phyloP scores from a whole-genome alignment of 1,284 basidiomycete species.

The Dichomitus squalens region DNA sequence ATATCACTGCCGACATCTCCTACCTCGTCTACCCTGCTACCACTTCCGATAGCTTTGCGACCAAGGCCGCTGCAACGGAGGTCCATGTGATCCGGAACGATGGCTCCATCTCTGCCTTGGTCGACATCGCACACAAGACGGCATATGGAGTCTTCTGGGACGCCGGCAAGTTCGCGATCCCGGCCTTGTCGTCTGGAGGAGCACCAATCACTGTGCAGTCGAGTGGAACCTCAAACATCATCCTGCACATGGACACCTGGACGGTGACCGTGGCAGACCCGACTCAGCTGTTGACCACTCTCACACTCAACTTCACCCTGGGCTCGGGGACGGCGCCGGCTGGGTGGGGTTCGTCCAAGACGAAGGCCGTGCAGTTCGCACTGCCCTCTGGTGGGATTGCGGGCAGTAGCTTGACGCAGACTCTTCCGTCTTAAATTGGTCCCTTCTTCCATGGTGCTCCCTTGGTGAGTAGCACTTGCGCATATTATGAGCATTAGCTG shows the following conservation, averaged over 20 bases:
- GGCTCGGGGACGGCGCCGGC: slow-evolving; percentile 33
- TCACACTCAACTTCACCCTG: slow-evolving; percentile 37
- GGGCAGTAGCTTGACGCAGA: slow-evolving; percentile 46
- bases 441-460: not conserved
- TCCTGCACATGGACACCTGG: slow-evolving; percentile 46
- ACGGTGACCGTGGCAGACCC: slow-evolving; percentile 63
- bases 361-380: slow-evolving; percentile 33
- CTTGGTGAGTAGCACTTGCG: not conserved
- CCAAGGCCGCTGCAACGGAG: slow-evolving; percentile 19
- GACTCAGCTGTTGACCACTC: slow-evolving; percentile 39
- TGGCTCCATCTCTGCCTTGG: slow-evolving; percentile 36
- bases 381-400: slow-evolving; percentile 37
- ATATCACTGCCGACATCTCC: slow-evolving; percentile 36
- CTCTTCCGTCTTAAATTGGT: slow-evolving; percentile 10
- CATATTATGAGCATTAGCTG: too few relatives aligned
- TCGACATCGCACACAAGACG: slow-evolving; percentile 32
- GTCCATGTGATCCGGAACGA: slow-evolving; percentile 42
- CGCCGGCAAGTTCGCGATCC: slow-evolving; percentile 32
- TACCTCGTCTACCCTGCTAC: slow-evolving; percentile 61
- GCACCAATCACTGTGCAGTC: slow-evolving; percentile 44
- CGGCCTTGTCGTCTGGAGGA: slow-evolving; percentile 12
- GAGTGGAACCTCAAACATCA: slow-evolving; percentile 45
- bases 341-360: slow-evolving; percentile 35
- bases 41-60: slow-evolving; percentile 35
- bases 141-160: slow-evolving; percentile 40